These are phyloP conservation scores for Bondarzewia mesenterica DNA, from an alignment of 1,284 basidiomycete species.

Conservation along the genomic window DNA sequence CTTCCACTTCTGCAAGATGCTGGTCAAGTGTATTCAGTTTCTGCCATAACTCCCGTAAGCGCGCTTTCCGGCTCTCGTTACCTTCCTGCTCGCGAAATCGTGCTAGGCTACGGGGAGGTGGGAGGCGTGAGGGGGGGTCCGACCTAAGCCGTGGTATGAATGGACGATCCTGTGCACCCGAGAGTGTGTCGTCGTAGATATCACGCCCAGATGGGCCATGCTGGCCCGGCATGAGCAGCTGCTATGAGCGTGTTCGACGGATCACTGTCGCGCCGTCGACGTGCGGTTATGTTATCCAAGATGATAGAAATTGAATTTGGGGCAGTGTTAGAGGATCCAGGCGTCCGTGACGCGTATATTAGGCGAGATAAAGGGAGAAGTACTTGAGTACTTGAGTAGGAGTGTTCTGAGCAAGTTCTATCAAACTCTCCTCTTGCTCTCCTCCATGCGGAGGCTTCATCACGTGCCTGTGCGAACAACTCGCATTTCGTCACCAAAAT, in stretches of 20 bases:
- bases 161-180: conserved; percentile 45
- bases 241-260: too few species aligned
- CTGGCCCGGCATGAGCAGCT: conserved; percentile 1
- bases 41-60: conserved; percentile 54
- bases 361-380: too few species aligned
- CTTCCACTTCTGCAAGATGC: conserved; percentile 20
- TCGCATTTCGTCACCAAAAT: too few species aligned
- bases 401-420: too few species aligned
- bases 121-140: conserved; percentile 34
- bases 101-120: conserved; percentile 39
- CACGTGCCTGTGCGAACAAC: neutral
- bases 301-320: neutral
- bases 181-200: conserved; percentile 40
- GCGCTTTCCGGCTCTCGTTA: conserved; percentile 45
- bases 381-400: too few species aligned
- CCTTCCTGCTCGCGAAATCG: conserved; percentile 64
- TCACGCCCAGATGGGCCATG: conserved; percentile 26
- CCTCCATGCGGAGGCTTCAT: too few species aligned
- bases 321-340: neutral
- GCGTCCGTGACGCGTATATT: too few species aligned
- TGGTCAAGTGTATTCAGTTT: conserved; percentile 35
- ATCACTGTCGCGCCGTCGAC: too few species aligned
- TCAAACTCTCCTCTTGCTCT: too few species aligned
- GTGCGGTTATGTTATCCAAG: neutral
- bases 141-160: conserved; percentile 52